phyloP scores from a whole-genome alignment of 768 basidiomycete species.

The Russula olivacea region DNA sequence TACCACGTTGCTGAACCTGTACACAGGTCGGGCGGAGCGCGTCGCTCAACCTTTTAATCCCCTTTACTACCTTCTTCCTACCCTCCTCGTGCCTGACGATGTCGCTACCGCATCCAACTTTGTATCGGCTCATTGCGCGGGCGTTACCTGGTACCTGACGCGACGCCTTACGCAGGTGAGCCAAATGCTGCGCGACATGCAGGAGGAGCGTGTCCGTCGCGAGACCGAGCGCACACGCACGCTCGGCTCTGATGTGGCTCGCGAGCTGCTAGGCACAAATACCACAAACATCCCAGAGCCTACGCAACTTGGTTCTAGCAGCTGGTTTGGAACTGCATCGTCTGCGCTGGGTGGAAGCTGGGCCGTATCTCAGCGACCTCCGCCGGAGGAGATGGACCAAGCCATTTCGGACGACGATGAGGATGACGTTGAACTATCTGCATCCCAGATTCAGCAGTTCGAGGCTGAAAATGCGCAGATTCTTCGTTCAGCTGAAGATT shows the following conservation, averaged over 20 bases:
- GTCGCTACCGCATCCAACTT: constrained; percentile 59
- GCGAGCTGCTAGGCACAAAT: constrained; percentile 49
- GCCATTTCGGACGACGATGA: constrained; percentile 57
- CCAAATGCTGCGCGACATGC: constrained; percentile 77
- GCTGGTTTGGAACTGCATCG: constrained; percentile 43
- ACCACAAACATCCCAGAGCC: constrained; percentile 34
- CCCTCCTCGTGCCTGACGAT: constrained; percentile 54
- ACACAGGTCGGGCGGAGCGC: constrained; percentile 59
- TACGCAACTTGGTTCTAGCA: constrained; percentile 48
- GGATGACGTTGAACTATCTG: constrained; percentile 75
- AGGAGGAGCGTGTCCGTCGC: constrained; percentile 88
- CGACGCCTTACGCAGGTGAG: constrained; percentile 74
- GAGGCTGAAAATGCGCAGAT: constrained; percentile 88
- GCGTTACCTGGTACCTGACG: constrained; percentile 87
- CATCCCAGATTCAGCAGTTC: constrained; percentile 87
- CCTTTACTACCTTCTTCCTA: constrained; percentile 63
- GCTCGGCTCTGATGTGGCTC: constrained; percentile 72
- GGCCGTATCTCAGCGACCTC: constrained; percentile 40
- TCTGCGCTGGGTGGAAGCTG: constrained; percentile 36
- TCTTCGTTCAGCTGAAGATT: constrained; percentile 76
- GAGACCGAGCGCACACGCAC: constrained; percentile 80
- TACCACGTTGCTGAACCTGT: constrained; percentile 20
- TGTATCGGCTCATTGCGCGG: constrained; percentile 84
- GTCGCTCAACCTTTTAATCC: constrained; percentile 60
- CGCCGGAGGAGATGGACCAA: constrained; percentile 35